phyloP scores from a whole-genome alignment of 1,284 basidiomycete genomes.

The Ceratobasidium sp. region DNA sequence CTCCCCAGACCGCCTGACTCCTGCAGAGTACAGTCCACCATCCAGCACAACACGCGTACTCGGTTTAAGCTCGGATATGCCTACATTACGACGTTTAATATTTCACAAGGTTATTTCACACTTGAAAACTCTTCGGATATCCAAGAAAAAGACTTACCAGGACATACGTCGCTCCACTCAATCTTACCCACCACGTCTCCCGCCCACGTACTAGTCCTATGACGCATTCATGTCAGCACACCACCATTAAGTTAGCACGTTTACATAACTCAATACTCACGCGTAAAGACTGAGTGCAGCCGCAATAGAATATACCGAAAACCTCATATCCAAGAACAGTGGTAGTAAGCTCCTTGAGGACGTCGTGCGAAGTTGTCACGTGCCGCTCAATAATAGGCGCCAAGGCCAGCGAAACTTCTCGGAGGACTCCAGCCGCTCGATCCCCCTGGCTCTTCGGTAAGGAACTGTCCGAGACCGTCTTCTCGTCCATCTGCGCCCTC shows the following conservation, averaged over 20 bases:
- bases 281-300: conserved; percentile 9
- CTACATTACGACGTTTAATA: conserved; percentile 5
- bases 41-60: conserved; percentile 48
- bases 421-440: no score
- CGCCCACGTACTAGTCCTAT: conserved; percentile 29
- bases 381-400: not conserved
- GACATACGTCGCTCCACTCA: conserved; percentile 46
- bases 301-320: conserved; percentile 34
- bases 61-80: conserved; percentile 45
- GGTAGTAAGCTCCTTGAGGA: conserved; percentile 1
- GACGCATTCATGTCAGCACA: not conserved
- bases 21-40: conserved; percentile 48
- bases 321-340: conserved; percentile 24
- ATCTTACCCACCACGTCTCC: conserved; percentile 47
- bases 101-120: not conserved
- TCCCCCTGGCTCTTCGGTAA: no score
- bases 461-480: no score
- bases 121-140: not conserved
- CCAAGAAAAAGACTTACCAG: conserved; percentile 20
- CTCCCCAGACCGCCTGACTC: conserved; percentile 46
- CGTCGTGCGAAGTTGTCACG: conserved; percentile 23
- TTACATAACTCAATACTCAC: not conserved
- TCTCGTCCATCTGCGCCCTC: no score
- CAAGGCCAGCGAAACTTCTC: no score
- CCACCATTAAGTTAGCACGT: not conserved